phyloP scores from a whole-genome alignment of 208 protist species.

The Acanthamoeba lenticulata region DNA sequence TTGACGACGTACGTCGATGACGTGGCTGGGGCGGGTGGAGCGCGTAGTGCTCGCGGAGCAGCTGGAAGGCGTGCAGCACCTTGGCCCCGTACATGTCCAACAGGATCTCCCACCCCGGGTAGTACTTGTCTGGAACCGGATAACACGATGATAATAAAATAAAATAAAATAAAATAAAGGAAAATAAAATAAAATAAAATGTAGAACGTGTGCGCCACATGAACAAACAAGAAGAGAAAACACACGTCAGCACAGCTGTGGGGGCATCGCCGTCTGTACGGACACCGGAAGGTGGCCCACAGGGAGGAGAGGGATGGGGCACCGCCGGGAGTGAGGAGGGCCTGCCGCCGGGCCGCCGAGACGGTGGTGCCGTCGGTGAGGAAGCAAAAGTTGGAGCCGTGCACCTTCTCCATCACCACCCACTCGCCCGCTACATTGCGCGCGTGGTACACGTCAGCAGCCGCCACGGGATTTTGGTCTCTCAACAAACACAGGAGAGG shows the following conservation, averaged over 20 bases:
- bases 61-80: background rate
- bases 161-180: too few relatives aligned
- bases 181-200: too few relatives aligned
- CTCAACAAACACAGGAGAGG: background rate
- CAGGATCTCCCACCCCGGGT: background rate
- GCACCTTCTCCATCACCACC: slow-evolving; percentile 37
- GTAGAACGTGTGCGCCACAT: background rate
- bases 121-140: background rate
- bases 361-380: background rate
- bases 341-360: background rate
- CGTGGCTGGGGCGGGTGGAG: background rate
- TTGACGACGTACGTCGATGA: background rate
- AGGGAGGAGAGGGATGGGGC: background rate
- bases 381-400: slow-evolving; percentile 28
- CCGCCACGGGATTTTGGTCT: background rate
- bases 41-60: background rate
- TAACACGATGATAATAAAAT: too few relatives aligned
- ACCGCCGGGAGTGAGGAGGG: background rate
- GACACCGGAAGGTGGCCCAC: background rate
- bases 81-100: background rate
- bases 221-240: background rate
- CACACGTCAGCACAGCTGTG: background rate
- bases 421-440: background rate
- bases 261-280: background rate
- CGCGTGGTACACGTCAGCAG: background rate